Percentiles rank a stretch among this genome's conserved stretches.
Evolutionary conservation across 2,329 filamentous ascomycete species (phyloP).

Genomic region (Curvularia verruculosa): DNA sequence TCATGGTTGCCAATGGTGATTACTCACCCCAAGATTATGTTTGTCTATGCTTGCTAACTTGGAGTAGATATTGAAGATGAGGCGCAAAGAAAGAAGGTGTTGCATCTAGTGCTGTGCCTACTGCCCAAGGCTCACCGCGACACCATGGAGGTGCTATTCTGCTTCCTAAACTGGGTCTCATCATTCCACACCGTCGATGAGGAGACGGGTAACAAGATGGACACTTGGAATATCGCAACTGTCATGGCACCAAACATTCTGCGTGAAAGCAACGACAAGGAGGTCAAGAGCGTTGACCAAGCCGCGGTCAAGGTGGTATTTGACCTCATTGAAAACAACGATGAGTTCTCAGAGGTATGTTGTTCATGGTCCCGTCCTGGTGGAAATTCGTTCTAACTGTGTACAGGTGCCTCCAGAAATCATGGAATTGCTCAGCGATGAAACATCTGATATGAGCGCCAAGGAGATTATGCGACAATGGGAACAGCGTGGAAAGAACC

Average conservation of each 20-base stretch:
- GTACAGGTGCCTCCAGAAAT: slow-evolving; percentile 89
- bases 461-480: slow-evolving; percentile 97
- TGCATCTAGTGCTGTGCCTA: slow-evolving; percentile 91
- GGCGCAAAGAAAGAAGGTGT: slow-evolving; percentile 79
- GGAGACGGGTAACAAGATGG: slow-evolving; percentile 98
- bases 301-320: slow-evolving; percentile 92
- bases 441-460: slow-evolving; percentile 84
- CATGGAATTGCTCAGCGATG: slow-evolving; percentile 83
- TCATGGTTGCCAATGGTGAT: slow-evolving; percentile 83
- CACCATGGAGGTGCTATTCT: slow-evolving; percentile 92
- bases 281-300: slow-evolving; percentile 78
- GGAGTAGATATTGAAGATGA: slow-evolving; percentile 73
- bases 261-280: slow-evolving; percentile 65
- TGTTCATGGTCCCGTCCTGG: not conserved
- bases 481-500: slow-evolving; percentile 75
- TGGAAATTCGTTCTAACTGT: slow-evolving; percentile 26
- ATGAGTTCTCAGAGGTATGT: slow-evolving; percentile 95
- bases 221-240: slow-evolving; percentile 94
- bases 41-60: slow-evolving; percentile 20
- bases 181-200: slow-evolving; percentile 98
- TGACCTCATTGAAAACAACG: slow-evolving; percentile 87
- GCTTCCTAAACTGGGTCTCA: slow-evolving; percentile 95
- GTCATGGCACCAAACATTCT: slow-evolving; percentile 97
- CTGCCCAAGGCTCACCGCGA: slow-evolving; percentile 92
- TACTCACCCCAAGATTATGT: not conserved